These are phyloP conservation scores for Phytophthora vignae DNA, from an alignment of 352 stramenopile species.

Conservation along the genomic window DNA sequence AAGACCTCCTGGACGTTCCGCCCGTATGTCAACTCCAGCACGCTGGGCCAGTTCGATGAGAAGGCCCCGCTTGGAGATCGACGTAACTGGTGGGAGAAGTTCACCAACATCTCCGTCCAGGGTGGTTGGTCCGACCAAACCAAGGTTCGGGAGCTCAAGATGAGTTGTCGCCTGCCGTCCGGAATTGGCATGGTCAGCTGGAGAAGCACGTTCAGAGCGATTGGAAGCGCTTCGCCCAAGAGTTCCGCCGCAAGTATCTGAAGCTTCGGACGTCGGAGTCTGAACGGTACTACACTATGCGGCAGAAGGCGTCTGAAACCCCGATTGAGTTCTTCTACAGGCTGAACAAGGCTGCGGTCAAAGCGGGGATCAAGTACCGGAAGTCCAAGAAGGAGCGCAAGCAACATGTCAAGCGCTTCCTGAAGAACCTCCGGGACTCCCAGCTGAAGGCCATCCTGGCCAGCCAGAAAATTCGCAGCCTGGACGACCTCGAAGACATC, in stretches of 20 bases:
- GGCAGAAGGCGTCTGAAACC: not conserved
- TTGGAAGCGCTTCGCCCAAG: not conserved
- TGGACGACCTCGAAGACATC: not conserved
- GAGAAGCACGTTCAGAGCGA: not conserved
- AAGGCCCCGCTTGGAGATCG: too few species aligned
- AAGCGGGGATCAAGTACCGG: not conserved
- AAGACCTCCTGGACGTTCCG: too few species aligned
- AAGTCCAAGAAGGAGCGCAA: not conserved
- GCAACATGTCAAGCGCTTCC: not conserved
- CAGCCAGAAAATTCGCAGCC: not conserved
- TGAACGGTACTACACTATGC: not conserved
- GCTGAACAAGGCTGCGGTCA: not conserved
- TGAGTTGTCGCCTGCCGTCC: not conserved
- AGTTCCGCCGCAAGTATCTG: not conserved
- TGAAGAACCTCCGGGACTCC: not conserved
- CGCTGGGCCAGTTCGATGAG: too few species aligned
- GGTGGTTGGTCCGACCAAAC: too few species aligned
- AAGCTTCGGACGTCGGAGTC: not conserved
- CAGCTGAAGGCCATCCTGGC: not conserved
- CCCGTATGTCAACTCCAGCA: too few species aligned
- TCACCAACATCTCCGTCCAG: too few species aligned
- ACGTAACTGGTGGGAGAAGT: too few species aligned
- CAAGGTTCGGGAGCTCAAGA: too few species aligned
- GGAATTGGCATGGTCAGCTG: not conserved
- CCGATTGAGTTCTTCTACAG: not conserved